Evolutionary conservation across 1,284 basidiomycete genomes (phyloP).

Genomic region (Athelia psychrophila): DNA sequence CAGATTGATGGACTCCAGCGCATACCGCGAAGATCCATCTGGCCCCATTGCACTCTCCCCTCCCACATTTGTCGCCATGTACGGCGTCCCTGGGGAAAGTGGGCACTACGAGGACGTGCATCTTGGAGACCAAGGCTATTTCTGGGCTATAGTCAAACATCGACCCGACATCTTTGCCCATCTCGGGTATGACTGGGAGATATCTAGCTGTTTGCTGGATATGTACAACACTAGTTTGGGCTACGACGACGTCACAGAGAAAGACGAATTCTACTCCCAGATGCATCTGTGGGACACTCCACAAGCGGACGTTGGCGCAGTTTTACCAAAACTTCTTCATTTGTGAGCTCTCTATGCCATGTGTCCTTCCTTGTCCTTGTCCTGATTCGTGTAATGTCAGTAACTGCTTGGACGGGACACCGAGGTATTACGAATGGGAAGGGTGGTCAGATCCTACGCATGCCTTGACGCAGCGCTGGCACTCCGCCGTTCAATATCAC

Average conservation of each 20-base stretch:
- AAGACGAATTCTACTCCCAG: conserved; percentile 32
- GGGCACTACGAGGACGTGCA: conserved; percentile 40
- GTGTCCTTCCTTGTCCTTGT: background rate
- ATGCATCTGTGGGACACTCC: conserved; percentile 34
- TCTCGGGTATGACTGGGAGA: conserved; percentile 43
- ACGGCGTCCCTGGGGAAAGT: conserved; percentile 35
- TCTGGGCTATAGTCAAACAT: conserved; percentile 48
- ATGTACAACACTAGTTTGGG: conserved; percentile 42
- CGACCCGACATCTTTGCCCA: conserved; percentile 38
- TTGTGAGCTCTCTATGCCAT: conserved; percentile 34
- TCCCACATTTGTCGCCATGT: conserved; percentile 40
- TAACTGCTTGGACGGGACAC: conserved; percentile 42
- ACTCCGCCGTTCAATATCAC: conserved; percentile 40
- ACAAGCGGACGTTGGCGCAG: conserved; percentile 32
- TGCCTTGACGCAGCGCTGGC: conserved; percentile 37
- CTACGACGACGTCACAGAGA: conserved; percentile 31
- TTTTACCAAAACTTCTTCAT: conserved; percentile 45
- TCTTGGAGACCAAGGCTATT: conserved; percentile 49
- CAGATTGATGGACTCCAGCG: conserved; percentile 44
- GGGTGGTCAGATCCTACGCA: conserved; percentile 42
- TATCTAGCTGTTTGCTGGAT: conserved; percentile 44
- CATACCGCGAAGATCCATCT: conserved; percentile 30
- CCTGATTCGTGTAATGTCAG: conserved; percentile 18
- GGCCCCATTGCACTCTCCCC: conserved; percentile 35
- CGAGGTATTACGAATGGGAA: conserved; percentile 41